Evolutionary conservation across 2,329 filamentous ascomycete species (phyloP).

Genomic region (Colletotrichum sojae): DNA sequence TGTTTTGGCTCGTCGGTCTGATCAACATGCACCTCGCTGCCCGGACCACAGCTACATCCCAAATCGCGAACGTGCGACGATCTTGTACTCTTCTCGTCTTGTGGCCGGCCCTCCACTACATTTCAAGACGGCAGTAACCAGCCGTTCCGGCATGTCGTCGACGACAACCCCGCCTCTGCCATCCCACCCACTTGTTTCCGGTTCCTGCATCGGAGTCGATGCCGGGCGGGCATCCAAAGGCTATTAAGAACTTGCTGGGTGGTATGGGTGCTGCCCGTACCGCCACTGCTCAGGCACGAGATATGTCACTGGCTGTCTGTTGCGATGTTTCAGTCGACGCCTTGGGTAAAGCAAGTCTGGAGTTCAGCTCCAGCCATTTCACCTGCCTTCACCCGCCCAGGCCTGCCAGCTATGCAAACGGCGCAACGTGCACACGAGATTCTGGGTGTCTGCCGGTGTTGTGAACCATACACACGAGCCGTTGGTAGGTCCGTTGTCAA

Average conservation of each 20-base stretch:
- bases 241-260: constrained; percentile 4
- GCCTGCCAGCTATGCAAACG: not conserved
- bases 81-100: constrained; percentile 1
- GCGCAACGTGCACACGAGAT: not conserved
- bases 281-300: not conserved
- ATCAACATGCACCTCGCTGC: constrained; percentile 1
- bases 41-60: not conserved
- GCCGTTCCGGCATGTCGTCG: not conserved
- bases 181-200: constrained; percentile 8
- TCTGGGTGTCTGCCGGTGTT: not conserved
- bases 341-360: not conserved
- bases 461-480: not conserved
- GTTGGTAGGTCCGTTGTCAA: constrained; percentile 2
- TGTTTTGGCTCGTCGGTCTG: not conserved
- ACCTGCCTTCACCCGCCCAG: not conserved
- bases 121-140: not conserved
- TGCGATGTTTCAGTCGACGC: constrained; percentile 4
- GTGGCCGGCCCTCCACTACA: not conserved
- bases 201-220: constrained; percentile 12
- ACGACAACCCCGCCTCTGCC: not conserved
- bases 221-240: not conserved
- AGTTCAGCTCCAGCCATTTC: constrained; percentile 8
- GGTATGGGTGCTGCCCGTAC: not conserved
- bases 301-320: not conserved
- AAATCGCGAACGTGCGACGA: not conserved